Evolutionary conservation across 768 basidiomycete species (phyloP).

Genomic region (Austroboletus eburneus): DNA sequence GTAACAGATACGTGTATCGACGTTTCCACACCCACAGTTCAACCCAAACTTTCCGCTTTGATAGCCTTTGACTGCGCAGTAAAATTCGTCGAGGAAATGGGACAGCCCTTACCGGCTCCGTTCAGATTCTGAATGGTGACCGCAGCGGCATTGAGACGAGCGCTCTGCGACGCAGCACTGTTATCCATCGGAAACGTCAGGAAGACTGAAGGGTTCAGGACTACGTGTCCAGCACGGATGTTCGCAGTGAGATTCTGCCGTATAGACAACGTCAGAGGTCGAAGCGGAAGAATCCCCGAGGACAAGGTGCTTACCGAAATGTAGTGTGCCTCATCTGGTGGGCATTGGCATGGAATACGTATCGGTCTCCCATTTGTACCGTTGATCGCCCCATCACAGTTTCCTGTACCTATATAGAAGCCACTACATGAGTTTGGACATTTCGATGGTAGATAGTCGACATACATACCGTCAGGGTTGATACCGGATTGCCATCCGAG

Average conservation of each 20-base stretch:
- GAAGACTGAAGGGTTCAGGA: conserved; percentile 39
- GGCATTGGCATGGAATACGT: conserved; percentile 35
- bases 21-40: too few species aligned
- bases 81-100: conserved; percentile 59
- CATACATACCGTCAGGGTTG: conserved; percentile 54
- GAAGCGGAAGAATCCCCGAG: neutral
- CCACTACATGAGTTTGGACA: neutral
- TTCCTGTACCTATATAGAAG: conserved; percentile 32
- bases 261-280: neutral
- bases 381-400: conserved; percentile 35
- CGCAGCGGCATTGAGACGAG: conserved; percentile 53
- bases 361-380: conserved; percentile 29
- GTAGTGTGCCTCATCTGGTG: conserved; percentile 25
- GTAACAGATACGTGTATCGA: too few species aligned
- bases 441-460: too few species aligned
- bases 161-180: conserved; percentile 35
- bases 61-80: conserved; percentile 33
- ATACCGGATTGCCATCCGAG: conserved; percentile 51
- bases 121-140: conserved; percentile 69
- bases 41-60: conserved; percentile 10
- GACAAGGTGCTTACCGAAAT: conserved; percentile 15
- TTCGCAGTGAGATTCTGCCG: conserved; percentile 36
- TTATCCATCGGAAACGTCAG: conserved; percentile 43
- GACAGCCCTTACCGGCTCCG: conserved; percentile 65
- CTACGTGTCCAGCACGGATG: conserved; percentile 37